Evolutionary conservation across 352 stramenopile species (phyloP), one percentile per base, ranked within the genome.

Genomic region (Phytophthora syringae): DNA sequence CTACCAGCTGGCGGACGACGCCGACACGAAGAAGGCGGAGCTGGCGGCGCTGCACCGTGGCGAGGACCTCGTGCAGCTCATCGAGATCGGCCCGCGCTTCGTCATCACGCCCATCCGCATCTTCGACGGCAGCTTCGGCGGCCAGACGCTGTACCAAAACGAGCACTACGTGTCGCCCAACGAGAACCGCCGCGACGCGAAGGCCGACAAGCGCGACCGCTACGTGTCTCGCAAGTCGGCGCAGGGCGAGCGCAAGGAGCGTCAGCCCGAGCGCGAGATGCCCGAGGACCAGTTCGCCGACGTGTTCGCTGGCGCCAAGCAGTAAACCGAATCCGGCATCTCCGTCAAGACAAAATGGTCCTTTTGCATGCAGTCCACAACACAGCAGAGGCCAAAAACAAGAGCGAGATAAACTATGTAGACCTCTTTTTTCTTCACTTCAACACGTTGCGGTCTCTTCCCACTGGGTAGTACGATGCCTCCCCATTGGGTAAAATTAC

Each of bases 41-140:
- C 40, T 92, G 80, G 78, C 77, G 34, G 82, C 91, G 59, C 68
- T 93, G n/a, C 84, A 96, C 67, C 82, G 83, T 30, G 88, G 88
- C 57, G 88, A 96, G 57, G 88, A 96, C 58, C 82, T 94, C 24
- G 97, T 98, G 57, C 96, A 98, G 64, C 85, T 99, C 1, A 98
- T 99, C 42, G 98, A 99, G 83, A 99, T 99, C 60, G 98, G 98
- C 32, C 98, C 98, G 20, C 90, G 98, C 42, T 99, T 99, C 79
- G 97, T 99, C 45, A 88, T 99, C 40, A 97, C 98, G 54, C 97
- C 97, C 13, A 99, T 99, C 65, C 89, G 98, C 40, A 98, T 99
- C 66, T 99, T 99, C 69, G 90, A 97, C 61, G 98, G 98, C 66
- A 99, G 94, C 60, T 99, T 99, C 76, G 97, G 96, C 39, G 98